Evolutionary conservation across 768 basidiomycete genomes (phyloP).

Genomic region (Sarcodon aspratus): DNA sequence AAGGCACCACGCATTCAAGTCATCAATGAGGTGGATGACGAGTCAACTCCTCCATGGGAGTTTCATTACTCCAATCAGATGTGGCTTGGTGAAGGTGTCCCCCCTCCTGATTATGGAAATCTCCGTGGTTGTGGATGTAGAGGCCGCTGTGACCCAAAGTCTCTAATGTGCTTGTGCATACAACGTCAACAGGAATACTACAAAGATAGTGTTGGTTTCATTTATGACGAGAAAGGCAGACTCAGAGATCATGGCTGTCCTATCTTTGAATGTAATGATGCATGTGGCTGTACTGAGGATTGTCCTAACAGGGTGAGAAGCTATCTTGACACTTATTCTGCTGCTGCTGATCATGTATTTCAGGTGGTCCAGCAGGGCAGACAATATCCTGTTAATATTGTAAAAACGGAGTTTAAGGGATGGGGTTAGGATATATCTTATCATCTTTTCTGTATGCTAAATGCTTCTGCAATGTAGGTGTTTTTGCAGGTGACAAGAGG

Average conservation of each 20-base stretch:
- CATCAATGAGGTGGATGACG: constrained; percentile 55
- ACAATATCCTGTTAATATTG: constrained; percentile 46
- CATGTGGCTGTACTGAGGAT: constrained; percentile 71
- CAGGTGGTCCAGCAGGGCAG: constrained; percentile 83
- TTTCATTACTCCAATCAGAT: constrained; percentile 81
- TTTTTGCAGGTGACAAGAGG: constrained; percentile 53
- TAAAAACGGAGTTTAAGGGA: constrained; percentile 66
- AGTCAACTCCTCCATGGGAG: constrained; percentile 71
- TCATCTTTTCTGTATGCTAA: neutral
- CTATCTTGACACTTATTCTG: neutral
- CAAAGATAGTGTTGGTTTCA: constrained; percentile 39
- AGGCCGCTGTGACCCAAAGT: constrained; percentile 65
- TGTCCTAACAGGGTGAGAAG: constrained; percentile 69
- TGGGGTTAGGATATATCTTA: constrained; percentile 50
- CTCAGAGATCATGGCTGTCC: constrained; percentile 39
- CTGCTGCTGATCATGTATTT: neutral
- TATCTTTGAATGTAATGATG: constrained; percentile 79
- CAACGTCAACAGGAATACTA: constrained; percentile 38
- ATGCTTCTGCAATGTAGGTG: constrained; percentile 31
- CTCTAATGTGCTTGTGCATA: constrained; percentile 63
- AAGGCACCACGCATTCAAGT: constrained; percentile 58
- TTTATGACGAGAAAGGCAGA: constrained; percentile 52
- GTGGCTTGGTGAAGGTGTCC: constrained; percentile 62
- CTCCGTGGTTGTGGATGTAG: constrained; percentile 65
- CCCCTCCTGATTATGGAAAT: constrained; percentile 44